phyloP scores from a whole-genome alignment of 805 yeast genomes.

The Teunomyces panamensis region DNA sequence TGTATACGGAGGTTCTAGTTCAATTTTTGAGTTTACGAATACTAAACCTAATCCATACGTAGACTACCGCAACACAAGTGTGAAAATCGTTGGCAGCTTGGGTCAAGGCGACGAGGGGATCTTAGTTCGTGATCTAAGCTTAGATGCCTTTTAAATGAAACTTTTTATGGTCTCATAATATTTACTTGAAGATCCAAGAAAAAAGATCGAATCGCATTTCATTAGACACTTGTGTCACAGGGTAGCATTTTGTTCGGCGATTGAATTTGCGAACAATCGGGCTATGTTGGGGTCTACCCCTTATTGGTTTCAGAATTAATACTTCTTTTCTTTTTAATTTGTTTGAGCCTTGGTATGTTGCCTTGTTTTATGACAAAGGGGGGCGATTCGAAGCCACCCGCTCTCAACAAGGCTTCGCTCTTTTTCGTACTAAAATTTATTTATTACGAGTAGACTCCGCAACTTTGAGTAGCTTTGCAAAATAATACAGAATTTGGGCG shows the following conservation, averaged over 20 bases:
- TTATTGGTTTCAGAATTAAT: not conserved
- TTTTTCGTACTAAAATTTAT: not conserved
- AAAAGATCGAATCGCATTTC: not conserved
- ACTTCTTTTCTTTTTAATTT: not conserved
- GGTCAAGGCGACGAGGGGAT: constrained; percentile 68
- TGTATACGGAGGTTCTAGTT: constrained; percentile 65
- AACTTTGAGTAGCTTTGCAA: not conserved
- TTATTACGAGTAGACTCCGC: not conserved
- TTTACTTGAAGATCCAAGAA: not conserved
- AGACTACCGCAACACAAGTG: constrained; percentile 48
- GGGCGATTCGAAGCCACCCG: not conserved
- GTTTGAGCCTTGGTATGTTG: not conserved
- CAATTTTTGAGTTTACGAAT: constrained; percentile 51
- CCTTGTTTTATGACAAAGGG: not conserved
- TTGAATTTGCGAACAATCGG: not conserved
- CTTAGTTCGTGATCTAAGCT: constrained; percentile 47
- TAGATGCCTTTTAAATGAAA: not conserved
- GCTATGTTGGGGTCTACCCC: not conserved
- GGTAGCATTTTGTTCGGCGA: not conserved
- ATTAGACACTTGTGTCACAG: not conserved
- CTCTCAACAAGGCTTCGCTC: not conserved
- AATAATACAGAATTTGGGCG: not conserved
- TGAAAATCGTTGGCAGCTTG: constrained; percentile 52
- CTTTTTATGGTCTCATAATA: constrained; percentile 12
- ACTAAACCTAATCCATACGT: constrained; percentile 23